These are phyloP conservation scores for Globisporangium carolinianum DNA, from an alignment of 352 stramenopile genomes.

Conservation along the genomic window DNA sequence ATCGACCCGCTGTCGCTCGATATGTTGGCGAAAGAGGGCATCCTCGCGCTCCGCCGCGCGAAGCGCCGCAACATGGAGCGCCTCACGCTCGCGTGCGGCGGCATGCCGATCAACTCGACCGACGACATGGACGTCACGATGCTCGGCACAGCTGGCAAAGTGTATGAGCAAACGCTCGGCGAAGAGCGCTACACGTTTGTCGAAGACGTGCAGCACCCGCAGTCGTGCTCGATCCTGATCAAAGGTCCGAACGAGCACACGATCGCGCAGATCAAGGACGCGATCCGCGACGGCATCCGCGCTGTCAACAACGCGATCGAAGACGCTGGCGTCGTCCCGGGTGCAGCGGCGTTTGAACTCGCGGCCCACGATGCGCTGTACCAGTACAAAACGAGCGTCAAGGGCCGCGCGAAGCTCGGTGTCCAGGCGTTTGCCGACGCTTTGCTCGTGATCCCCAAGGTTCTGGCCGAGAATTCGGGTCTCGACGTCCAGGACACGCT, in stretches of 20 bases:
- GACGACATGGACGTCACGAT: conserved; percentile 96
- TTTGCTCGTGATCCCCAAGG: conserved; percentile 98
- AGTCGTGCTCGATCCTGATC: conserved; percentile 97
- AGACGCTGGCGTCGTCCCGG: conserved; percentile 94
- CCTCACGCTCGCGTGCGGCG: conserved; percentile 97
- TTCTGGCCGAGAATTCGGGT: conserved; percentile 89
- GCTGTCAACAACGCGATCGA: conserved; percentile 99
- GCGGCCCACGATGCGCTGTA: conserved; percentile 85
- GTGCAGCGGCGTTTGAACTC: conserved; percentile 96
- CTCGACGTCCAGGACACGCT: conserved; percentile 93
- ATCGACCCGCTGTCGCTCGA: conserved; percentile 98
- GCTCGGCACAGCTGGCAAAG: conserved; percentile 95
- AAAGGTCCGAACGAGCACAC: conserved; percentile 98
- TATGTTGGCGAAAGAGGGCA: conserved; percentile 99
- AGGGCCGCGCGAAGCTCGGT: conserved; percentile 96
- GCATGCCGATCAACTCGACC: conserved; percentile 96
- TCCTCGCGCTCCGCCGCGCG: conserved; percentile 95
- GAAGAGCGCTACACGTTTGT: conserved; percentile 99
- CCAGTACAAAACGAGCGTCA: conserved; percentile 83
- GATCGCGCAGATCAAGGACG: conserved; percentile 99
- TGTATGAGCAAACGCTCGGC: conserved; percentile 97
- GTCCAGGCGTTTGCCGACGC: conserved; percentile 97
- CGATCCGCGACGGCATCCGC: conserved; percentile 95
- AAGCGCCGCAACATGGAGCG: conserved; percentile 99
- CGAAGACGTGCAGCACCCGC: conserved; percentile 95